Conservation (phyloP, 768 basidiomycete species). For the Mycena pura region DNA sequence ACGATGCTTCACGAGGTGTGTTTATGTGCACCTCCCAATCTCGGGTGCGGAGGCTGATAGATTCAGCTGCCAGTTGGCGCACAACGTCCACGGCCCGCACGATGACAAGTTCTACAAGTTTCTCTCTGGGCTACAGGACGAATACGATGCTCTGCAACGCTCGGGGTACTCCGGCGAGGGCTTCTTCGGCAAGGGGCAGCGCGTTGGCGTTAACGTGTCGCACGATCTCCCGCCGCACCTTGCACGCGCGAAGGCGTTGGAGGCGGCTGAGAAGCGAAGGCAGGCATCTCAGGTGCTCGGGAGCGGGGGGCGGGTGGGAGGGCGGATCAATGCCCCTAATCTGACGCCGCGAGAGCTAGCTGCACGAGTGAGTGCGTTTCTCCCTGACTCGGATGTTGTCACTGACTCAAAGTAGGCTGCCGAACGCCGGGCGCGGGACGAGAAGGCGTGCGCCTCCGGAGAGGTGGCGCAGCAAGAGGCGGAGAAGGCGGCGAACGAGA, state of each 20-base stretch:
- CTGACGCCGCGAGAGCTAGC: conserved; percentile 75
- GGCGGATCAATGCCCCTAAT: conserved; percentile 41
- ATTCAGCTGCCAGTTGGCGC: conserved; percentile 74
- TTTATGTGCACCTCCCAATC: background rate
- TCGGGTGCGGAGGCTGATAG: conserved; percentile 2
- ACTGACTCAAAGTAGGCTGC: conserved; percentile 68
- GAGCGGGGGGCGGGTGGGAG: conserved; percentile 65
- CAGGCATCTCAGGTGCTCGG: conserved; percentile 52
- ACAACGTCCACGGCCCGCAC: conserved; percentile 89
- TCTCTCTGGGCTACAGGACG: conserved; percentile 77
- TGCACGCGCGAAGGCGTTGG: conserved; percentile 71
- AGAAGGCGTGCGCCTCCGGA: conserved; percentile 76
- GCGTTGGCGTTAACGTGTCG: conserved; percentile 70
- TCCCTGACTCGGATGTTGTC: background rate
- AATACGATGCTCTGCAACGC: conserved; percentile 79
- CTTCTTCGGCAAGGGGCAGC: conserved; percentile 78
- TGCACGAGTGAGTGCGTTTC: conserved; percentile 57
- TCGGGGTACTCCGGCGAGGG: conserved; percentile 92
- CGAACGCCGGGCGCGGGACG: conserved; percentile 76
- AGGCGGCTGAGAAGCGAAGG: conserved; percentile 80
- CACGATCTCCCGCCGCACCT: conserved; percentile 72
- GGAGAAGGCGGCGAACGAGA: conserved; percentile 71
- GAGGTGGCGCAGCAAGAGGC: conserved; percentile 63
- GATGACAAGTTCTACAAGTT: conserved; percentile 85
- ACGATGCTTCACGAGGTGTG: conserved; percentile 92